A percentile compares a stretch with the other conserved stretches of the same genome.
Conservation (phyloP, 768 basidiomycete genomes). For the Dacryopinax spathularia region DNA sequence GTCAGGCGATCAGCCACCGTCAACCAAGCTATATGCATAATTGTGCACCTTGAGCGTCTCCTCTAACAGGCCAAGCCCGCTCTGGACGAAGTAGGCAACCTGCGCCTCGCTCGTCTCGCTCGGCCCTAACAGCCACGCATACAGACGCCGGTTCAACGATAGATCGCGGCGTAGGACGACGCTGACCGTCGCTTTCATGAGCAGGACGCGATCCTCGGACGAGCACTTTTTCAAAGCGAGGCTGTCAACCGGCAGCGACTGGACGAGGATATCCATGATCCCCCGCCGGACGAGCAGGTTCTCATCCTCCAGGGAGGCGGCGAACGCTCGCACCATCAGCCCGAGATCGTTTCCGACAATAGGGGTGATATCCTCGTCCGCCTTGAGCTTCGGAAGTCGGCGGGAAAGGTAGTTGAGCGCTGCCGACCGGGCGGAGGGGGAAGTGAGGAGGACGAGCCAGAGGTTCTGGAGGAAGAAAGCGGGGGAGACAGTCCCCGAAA, state of each 20-base stretch:
- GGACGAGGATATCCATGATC: constrained; percentile 69
- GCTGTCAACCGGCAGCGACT: constrained; percentile 61
- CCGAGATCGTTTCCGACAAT: constrained; percentile 80
- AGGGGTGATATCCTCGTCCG: constrained; percentile 56
- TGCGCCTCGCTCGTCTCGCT: constrained; percentile 68
- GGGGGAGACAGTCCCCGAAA: constrained; percentile 71
- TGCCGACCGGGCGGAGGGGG: constrained; percentile 69
- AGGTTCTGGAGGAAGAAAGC: constrained; percentile 92
- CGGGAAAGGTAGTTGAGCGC: constrained; percentile 77
- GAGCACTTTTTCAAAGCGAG: constrained; percentile 46
- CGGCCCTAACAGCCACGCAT: constrained; percentile 81
- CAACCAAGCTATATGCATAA: neutral
- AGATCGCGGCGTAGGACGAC: constrained; percentile 88
- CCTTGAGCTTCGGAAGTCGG: constrained; percentile 54
- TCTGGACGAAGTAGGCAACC: constrained; percentile 47
- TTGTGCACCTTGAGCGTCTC: constrained; percentile 48
- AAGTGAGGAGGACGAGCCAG: constrained; percentile 86
- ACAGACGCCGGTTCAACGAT: constrained; percentile 81
- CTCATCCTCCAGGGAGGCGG: constrained; percentile 83
- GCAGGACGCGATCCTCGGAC: constrained; percentile 57
- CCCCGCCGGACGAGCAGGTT: constrained; percentile 80
- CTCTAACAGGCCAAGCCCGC: constrained; percentile 59
- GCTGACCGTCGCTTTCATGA: constrained; percentile 73
- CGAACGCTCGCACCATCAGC: constrained; percentile 84
- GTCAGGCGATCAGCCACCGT: neutral